A percentile compares a stretch with the other conserved stretches of the same genome.
Evolutionary conservation across 768 basidiomycete species (phyloP).

Genomic region (Pleurotus pulmonarius): DNA sequence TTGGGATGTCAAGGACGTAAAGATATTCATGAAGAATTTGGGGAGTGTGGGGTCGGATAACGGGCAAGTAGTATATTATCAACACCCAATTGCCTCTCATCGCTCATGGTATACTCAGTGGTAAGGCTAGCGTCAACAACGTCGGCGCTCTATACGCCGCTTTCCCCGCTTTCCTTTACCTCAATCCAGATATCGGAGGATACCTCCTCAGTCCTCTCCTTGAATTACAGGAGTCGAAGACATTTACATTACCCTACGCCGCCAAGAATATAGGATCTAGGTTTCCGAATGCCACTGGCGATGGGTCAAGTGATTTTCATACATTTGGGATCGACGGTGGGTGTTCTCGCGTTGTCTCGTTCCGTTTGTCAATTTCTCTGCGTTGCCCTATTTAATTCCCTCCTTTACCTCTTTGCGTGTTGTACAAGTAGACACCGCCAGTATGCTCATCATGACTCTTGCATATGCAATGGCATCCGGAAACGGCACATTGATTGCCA

Average conservation of each 20-base stretch:
- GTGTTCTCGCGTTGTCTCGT: neutral
- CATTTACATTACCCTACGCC: conserved; percentile 4
- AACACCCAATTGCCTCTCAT: no score
- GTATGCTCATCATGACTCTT: conserved; percentile 6
- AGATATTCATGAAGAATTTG: conserved; percentile 46
- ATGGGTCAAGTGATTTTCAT: neutral
- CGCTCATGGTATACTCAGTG: neutral
- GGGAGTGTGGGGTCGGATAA: conserved; percentile 27
- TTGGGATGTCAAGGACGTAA: conserved; percentile 36
- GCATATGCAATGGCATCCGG: neutral
- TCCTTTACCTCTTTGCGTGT: no score
- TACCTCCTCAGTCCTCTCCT: conserved; percentile 41
- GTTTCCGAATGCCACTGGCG: neutral
- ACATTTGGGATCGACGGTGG: neutral
- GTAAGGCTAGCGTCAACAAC: conserved; percentile 21
- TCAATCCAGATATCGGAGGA: conserved; percentile 32
- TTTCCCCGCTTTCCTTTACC: conserved; percentile 35
- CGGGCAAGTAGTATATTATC: conserved; percentile 16
- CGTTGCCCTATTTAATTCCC: neutral
- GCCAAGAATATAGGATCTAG: conserved; percentile 9
- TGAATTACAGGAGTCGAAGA: conserved; percentile 13
- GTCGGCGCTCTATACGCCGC: conserved; percentile 36
- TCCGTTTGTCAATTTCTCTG: no score
- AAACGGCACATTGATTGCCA: neutral
- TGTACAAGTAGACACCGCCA: neutral